Evolutionary conservation across 208 protist species (phyloP).

Genomic region (Trichomonas tenax): DNA sequence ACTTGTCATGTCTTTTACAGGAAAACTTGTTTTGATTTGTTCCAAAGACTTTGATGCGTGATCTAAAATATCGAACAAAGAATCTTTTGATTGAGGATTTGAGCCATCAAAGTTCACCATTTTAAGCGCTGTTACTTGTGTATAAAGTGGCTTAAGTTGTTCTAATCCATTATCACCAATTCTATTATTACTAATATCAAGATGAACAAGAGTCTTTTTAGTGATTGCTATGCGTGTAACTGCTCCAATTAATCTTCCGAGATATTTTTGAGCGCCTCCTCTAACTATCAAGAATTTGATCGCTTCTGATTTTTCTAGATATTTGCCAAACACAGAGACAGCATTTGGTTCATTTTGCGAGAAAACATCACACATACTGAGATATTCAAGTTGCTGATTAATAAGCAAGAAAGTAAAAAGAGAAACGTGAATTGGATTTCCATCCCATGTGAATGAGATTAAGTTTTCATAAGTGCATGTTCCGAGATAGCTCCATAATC

Average conservation of each 20-base stretch:
- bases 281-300: not conserved
- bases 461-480: not conserved
- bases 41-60: not conserved
- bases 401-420: not conserved
- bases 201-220: not conserved
- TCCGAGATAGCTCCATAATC: not conserved
- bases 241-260: not conserved
- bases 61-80: not conserved
- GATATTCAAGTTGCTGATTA: not conserved
- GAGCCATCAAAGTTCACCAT: not conserved
- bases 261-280: not conserved
- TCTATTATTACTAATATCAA: not conserved
- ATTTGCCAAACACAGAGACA: not conserved
- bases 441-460: not conserved
- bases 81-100: not conserved
- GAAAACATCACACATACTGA: not conserved
- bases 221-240: not conserved
- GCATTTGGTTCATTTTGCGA: not conserved
- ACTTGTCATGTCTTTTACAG: not conserved
- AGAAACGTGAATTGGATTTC: not conserved
- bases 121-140: not conserved
- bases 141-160: not conserved
- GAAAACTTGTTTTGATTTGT: not conserved
- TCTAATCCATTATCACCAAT: not conserved
- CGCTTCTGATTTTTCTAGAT: not conserved